phyloP scores from a whole-genome alignment of 2,329 filamentous ascomycete genomes.

The Tolypocladium inflatum region DNA sequence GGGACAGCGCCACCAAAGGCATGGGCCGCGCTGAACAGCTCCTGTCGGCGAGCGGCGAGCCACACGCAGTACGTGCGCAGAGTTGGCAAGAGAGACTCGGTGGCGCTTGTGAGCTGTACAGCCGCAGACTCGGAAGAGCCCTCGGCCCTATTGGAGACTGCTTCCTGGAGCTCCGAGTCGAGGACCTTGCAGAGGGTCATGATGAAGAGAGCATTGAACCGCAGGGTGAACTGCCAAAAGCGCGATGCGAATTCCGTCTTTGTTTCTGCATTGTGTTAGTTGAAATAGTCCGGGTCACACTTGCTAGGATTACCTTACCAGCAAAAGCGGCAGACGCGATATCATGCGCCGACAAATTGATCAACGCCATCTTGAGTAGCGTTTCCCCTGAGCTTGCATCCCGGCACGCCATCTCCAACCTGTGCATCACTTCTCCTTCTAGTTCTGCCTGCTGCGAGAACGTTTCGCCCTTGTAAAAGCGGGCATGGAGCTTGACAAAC shows the following conservation, averaged over 20 bases:
- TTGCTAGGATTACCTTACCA: slow-evolving; percentile 17
- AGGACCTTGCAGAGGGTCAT: slow-evolving; percentile 62
- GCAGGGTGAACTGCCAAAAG: slow-evolving; percentile 57
- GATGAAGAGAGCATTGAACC: slow-evolving; percentile 72
- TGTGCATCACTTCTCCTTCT: slow-evolving; percentile 75
- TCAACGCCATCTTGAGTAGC: slow-evolving; percentile 70
- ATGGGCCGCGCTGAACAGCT: slow-evolving; percentile 35
- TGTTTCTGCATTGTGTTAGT: slow-evolving; percentile 26
- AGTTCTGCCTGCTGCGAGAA: slow-evolving; percentile 71
- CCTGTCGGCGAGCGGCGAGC: slow-evolving; percentile 36
- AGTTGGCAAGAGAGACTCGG: slow-evolving; percentile 38
- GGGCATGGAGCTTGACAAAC: slow-evolving; percentile 80
- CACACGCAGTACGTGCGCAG: slow-evolving; percentile 45
- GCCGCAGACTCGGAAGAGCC: slow-evolving; percentile 12
- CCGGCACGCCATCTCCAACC: slow-evolving; percentile 64
- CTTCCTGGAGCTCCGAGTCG: slow-evolving; percentile 50
- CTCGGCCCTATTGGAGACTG: slow-evolving; percentile 7
- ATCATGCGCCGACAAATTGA: slow-evolving; percentile 79
- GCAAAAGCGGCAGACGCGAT: slow-evolving; percentile 39
- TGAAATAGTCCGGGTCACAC: background rate
- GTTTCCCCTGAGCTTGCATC: slow-evolving; percentile 53
- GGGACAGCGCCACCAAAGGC: slow-evolving; percentile 35
- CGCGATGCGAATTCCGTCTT: slow-evolving; percentile 33
- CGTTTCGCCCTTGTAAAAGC: slow-evolving; percentile 68
- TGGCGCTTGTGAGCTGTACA: slow-evolving; percentile 22